Conservation (phyloP, 345 rosid species). For the Viola odorata region DNA sequence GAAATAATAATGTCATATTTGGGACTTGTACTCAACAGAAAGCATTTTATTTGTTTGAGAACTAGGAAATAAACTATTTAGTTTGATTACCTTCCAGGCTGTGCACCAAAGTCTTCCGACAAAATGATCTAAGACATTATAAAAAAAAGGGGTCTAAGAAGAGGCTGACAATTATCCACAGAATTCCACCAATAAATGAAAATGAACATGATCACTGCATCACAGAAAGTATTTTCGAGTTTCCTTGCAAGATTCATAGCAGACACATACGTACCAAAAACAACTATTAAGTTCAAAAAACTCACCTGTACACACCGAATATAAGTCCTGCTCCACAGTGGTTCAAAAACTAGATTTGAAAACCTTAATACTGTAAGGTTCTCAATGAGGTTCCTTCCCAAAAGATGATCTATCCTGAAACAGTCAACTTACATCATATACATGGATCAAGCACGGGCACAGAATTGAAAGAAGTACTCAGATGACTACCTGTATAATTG, state of each 20-base stretch:
- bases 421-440: conserved; percentile 8
- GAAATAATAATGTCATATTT: background rate
- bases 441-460: conserved; percentile 1
- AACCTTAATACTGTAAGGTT: conserved; percentile 70
- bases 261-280: no score
- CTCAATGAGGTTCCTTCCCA: conserved; percentile 72
- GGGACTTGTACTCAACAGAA: conserved; percentile 5
- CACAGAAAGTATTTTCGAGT: no score
- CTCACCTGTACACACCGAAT: conserved; percentile 57
- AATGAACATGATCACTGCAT: no score
- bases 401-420: conserved; percentile 70
- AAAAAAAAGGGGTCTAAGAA: conserved; percentile 18
- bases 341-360: conserved; percentile 72
- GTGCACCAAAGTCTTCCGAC: conserved; percentile 48
- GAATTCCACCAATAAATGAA: no score
- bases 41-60: conserved; percentile 8
- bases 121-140: conserved; percentile 47
- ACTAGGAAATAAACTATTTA: conserved; percentile 4
- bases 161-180: no score
- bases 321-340: conserved; percentile 65
- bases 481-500: conserved; percentile 56
- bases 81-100: conserved; percentile 38
- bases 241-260: no score
- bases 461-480: no score
- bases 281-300: background rate